Conservation (phyloP, 1,139 yeast genomes). For the Yamadazyma epiphylla region DNA sequence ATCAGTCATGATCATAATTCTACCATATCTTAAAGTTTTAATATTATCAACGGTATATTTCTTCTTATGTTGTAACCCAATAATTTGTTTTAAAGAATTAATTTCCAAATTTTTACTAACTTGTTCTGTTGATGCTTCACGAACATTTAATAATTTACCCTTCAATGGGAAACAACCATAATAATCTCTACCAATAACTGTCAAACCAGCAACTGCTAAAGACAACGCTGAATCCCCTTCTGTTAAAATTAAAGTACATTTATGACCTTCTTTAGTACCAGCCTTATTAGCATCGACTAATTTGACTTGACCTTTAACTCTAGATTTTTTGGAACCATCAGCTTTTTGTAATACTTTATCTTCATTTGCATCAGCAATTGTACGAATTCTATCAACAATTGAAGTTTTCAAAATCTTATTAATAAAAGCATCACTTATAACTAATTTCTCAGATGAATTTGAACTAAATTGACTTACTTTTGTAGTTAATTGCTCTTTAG, state of each 20-base stretch:
- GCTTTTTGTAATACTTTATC: conserved; percentile 83
- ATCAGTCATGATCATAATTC: conserved; percentile 99
- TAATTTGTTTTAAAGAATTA: conserved; percentile 90
- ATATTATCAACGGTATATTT: conserved; percentile 61
- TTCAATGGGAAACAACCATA: conserved; percentile 95
- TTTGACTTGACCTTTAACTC: conserved; percentile 87
- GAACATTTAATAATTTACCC: conserved; percentile 91
- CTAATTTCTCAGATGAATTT: conserved; percentile 52
- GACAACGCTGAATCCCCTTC: conserved; percentile 98
- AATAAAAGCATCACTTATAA: conserved; percentile 71
- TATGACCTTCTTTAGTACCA: conserved; percentile 87
- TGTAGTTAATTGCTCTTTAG: conserved; percentile 93
- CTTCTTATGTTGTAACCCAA: conserved; percentile 93
- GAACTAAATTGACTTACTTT: conserved; percentile 89
- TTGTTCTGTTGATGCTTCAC: conserved; percentile 95
- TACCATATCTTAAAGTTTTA: conserved; percentile 84
- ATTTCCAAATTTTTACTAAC: conserved; percentile 90
- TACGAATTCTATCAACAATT: conserved; percentile 75
- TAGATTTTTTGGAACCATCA: conserved; percentile 82
- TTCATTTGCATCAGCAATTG: conserved; percentile 82
- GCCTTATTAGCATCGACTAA: conserved; percentile 96
- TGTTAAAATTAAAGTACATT: conserved; percentile 88
- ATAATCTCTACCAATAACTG: conserved; percentile 92
- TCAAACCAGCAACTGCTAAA: conserved; percentile 88
- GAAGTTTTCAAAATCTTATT: conserved; percentile 71